Evolutionary conservation across 1,284 basidiomycete genomes (phyloP).

Genomic region (Phylloboletellus chloephorus): DNA sequence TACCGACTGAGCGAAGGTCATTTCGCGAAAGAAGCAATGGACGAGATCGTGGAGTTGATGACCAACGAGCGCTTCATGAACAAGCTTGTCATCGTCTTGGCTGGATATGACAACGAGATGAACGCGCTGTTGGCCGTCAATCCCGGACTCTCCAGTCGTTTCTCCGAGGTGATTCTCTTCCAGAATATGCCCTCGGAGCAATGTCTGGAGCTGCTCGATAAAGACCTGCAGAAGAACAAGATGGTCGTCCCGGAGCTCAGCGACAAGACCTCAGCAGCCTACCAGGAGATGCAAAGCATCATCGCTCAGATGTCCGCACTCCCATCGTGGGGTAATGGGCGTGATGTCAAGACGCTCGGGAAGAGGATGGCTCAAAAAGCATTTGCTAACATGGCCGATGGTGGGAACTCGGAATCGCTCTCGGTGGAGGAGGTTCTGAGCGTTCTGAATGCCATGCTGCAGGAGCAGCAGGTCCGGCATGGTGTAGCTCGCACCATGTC

Average conservation of each 20-base stretch:
- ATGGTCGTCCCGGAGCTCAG: constrained; percentile 38
- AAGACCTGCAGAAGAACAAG: constrained; percentile 40
- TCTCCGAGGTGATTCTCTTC: constrained; percentile 56
- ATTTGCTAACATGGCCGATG: constrained; percentile 20
- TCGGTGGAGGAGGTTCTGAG: constrained; percentile 15
- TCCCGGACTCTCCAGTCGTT: constrained; percentile 59
- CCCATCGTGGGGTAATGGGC: constrained; percentile 58
- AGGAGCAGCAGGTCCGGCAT: constrained; percentile 21
- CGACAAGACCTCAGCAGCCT: constrained; percentile 30
- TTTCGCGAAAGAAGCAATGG: constrained; percentile 63
- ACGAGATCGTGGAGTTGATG: constrained; percentile 58
- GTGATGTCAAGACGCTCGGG: constrained; percentile 52
- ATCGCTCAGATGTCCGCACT: constrained; percentile 41
- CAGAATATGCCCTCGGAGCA: constrained; percentile 44
- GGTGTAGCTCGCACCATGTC: neutral
- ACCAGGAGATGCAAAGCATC: constrained; percentile 34
- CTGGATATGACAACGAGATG: constrained; percentile 64
- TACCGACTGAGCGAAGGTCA: constrained; percentile 53
- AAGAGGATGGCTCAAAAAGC: constrained; percentile 41
- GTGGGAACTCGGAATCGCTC: constrained; percentile 19
- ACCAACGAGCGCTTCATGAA: constrained; percentile 51
- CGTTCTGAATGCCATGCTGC: constrained; percentile 19
- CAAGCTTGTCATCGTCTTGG: constrained; percentile 60
- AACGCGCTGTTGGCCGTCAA: constrained; percentile 54
- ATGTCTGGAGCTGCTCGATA: constrained; percentile 47